These are phyloP conservation scores for Phallus indusiatus DNA, from an alignment of 768 basidiomycete genomes.

Conservation along the genomic window DNA sequence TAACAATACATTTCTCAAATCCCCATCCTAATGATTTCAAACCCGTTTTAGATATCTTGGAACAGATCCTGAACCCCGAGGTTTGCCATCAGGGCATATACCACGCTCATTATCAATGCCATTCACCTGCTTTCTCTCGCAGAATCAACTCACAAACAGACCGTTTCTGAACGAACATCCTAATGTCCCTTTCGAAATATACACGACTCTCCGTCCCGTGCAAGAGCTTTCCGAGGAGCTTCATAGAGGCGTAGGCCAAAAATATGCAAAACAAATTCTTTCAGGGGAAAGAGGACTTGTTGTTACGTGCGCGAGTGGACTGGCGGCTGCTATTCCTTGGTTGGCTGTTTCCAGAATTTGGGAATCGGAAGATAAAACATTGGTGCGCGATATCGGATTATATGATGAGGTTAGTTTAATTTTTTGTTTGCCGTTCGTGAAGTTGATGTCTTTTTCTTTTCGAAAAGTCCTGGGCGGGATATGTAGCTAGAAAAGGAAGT, in stretches of 20 bases:
- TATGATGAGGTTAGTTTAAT: constrained; percentile 79
- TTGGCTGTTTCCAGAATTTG: constrained; percentile 58
- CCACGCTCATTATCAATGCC: constrained; percentile 80
- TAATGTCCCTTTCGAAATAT: constrained; percentile 22
- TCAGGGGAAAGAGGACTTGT: constrained; percentile 53
- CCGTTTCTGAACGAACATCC: constrained; percentile 37
- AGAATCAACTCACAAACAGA: constrained; percentile 20
- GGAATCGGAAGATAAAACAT: constrained; percentile 41
- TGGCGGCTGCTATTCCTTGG: constrained; percentile 97
- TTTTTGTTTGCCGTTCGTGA: background rate
- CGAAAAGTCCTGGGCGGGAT: constrained; percentile 92
- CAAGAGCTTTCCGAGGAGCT: constrained; percentile 53
- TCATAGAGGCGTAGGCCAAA: constrained; percentile 50
- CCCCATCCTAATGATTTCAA: background rate
- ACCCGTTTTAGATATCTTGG: constrained; percentile 56
- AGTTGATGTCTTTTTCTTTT: background rate
- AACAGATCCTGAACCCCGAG: constrained; percentile 79
- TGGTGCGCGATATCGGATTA: constrained; percentile 32
- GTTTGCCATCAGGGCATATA: constrained; percentile 86
- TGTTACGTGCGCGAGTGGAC: constrained; percentile 88
- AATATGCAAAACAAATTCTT: constrained; percentile 46
- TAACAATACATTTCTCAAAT: background rate
- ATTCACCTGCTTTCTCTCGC: constrained; percentile 62
- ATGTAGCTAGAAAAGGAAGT: constrained; percentile 68
- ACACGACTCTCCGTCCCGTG: constrained; percentile 43